Evolutionary conservation across 2,329 filamentous ascomycete genomes (phyloP), one percentile per base, ranked within the genome.

Genomic region (Alternaria tenuissima): DNA sequence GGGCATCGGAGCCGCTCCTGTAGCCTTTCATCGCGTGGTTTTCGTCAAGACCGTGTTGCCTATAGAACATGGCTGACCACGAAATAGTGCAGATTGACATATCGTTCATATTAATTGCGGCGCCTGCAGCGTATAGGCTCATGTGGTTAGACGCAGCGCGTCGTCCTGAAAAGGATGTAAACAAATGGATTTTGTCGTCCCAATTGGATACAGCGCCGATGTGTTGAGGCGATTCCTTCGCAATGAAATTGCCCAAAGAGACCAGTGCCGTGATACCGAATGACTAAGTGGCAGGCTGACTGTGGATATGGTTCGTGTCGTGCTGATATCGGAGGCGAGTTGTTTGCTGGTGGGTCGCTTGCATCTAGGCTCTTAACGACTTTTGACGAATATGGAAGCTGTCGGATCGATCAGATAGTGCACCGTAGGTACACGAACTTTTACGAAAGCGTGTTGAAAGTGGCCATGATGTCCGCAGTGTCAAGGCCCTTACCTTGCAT

Each of bases 71-170:
- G 34, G 34, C 9, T n/a, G n/a, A 14, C 32, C 38, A 26, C 20
- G 32, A 38, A 49, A 49, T 49, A 22, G 46, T 49, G 49, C 36
- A 41, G 16, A 39, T 52, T 41, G 24, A 41, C 34, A 14, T 36
- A 52, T 18, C 16, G 36, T 18, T 16, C 24, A 24, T 26, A 51
- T 52, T 26, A n/a, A 51, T 56, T 49, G 48, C 48, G 52, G 60
- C 52, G 52, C 48, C 42, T 56, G 59, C 42, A 47, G 54, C 58
- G 41, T 32, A 57, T 41, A 48, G 41, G 24, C 11, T 36, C 32
- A 49, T 26, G 30, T 49, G 30, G 20, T n/a, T 22, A 49, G 46
- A 38, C 46, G 46, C 46, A 26, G 20, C 46, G 46, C 32, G 30
- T 49, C 30, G 46, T 44, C 43, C 36, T 46, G 18, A 32, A 18